These are phyloP conservation scores for Cyclospora cayetanensis DNA, from an alignment of 169 alveolate genomes.

Conservation along the genomic window DNA sequence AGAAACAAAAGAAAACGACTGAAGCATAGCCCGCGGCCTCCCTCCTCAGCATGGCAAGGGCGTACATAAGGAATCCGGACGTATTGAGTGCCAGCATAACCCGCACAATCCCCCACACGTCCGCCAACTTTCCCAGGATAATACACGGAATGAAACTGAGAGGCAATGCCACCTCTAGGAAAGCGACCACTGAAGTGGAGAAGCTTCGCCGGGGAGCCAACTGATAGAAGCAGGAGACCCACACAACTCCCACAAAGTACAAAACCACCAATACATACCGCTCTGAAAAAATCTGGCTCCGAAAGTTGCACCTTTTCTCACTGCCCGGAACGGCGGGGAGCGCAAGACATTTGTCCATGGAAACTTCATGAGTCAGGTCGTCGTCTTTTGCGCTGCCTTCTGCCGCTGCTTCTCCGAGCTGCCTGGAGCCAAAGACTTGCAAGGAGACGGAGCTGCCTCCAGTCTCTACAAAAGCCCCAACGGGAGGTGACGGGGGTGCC, in stretches of 20 bases:
- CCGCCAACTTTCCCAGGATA: conserved; percentile 45
- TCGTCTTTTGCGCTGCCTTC: no score
- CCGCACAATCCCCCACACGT: not conserved
- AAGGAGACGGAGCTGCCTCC: no score
- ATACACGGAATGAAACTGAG: conserved; percentile 1
- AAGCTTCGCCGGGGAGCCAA: conserved; percentile 27
- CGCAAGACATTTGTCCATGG: no score
- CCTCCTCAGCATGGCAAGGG: conserved; percentile 54
- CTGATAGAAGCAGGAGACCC: not conserved
- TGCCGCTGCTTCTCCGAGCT: no score
- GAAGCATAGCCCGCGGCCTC: conserved; percentile 63
- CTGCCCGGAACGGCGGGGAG: no score
- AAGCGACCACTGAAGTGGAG: not conserved
- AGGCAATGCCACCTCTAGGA: not conserved
- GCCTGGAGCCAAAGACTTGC: no score
- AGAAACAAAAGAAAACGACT: conserved; percentile 69
- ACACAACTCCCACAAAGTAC: not conserved
- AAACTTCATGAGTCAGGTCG: no score
- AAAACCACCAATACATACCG: not conserved
- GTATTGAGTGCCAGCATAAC: conserved; percentile 70
- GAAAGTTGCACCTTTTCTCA: not conserved
- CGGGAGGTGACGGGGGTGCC: no score
- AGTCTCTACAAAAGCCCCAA: no score
- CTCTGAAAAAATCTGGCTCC: not conserved
- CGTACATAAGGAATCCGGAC: conserved; percentile 73